These are phyloP conservation scores for Plenodomus lindquistii DNA, from an alignment of 2,329 filamentous ascomycete species.

Conservation along the genomic window DNA sequence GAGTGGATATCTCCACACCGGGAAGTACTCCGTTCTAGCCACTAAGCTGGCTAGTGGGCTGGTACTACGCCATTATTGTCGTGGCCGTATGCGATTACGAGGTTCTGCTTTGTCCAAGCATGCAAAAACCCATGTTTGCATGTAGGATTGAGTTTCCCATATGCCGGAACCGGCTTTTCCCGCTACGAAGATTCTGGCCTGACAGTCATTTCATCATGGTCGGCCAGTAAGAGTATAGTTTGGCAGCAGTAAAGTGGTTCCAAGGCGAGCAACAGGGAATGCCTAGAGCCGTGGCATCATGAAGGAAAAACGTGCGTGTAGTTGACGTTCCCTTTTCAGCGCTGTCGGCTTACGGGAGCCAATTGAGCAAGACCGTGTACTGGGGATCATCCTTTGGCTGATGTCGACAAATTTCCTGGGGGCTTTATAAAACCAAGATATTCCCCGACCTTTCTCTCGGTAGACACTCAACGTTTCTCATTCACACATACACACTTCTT, in stretches of 20 bases:
- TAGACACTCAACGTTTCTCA: conserved; percentile 33
- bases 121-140: conserved; percentile 31
- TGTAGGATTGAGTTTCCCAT: conserved; percentile 19
- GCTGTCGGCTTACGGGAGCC: conserved; percentile 22
- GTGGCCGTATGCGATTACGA: conserved; percentile 20
- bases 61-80: conserved; percentile 23
- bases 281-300: conserved; percentile 22
- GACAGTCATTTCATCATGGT: conserved; percentile 42
- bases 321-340: conserved; percentile 28
- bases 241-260: conserved; percentile 19
- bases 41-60: conserved; percentile 17
- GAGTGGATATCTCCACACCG: conserved; percentile 15
- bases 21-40: conserved; percentile 17
- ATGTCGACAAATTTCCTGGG: conserved; percentile 11
- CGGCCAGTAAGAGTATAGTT: conserved; percentile 32
- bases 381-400: conserved; percentile 14
- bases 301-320: conserved; percentile 24
- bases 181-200: conserved; percentile 10
- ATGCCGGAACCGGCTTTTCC: conserved; percentile 24
- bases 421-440: conserved; percentile 22
- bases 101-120: conserved; percentile 22
- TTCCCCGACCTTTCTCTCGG: conserved; percentile 11
- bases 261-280: conserved; percentile 28
- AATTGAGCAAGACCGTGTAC: conserved; percentile 26
- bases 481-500: conserved; percentile 11